Evolutionary conservation across 495 filamentous ascomycete species (phyloP).

Genomic region (Penicillium goetzii): DNA sequence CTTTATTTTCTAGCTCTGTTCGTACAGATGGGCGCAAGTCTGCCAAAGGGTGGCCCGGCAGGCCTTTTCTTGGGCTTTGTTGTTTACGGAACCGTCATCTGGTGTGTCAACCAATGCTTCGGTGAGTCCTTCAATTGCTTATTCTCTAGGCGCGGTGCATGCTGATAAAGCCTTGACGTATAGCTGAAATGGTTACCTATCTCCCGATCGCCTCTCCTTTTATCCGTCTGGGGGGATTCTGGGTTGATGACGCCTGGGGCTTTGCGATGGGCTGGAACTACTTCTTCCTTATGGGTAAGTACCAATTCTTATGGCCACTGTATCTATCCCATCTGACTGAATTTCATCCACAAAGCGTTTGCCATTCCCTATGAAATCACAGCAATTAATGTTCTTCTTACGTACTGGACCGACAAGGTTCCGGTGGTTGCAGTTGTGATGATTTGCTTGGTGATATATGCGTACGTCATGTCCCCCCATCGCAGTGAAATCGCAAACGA

Average conservation of each 20-base stretch:
- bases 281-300: slow-evolving; percentile 47
- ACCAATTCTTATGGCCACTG: background rate
- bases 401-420: slow-evolving; percentile 67
- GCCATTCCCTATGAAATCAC: slow-evolving; percentile 73
- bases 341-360: slow-evolving; percentile 41
- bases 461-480: slow-evolving; percentile 20
- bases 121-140: slow-evolving; percentile 45
- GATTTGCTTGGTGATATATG: slow-evolving; percentile 54
- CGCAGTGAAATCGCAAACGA: background rate
- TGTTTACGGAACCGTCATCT: slow-evolving; percentile 35
- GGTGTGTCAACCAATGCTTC: slow-evolving; percentile 50
- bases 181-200: slow-evolving; percentile 80
- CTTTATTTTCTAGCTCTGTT: slow-evolving; percentile 55
- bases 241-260: slow-evolving; percentile 67
- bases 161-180: slow-evolving; percentile 29
- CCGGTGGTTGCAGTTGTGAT: slow-evolving; percentile 61
- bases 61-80: slow-evolving; percentile 75
- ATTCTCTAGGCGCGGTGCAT: background rate
- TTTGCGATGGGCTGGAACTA: slow-evolving; percentile 69
- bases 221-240: slow-evolving; percentile 81
- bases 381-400: slow-evolving; percentile 68
- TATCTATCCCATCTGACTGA: background rate
- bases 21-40: slow-evolving; percentile 68
- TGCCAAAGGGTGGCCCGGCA: slow-evolving; percentile 72
- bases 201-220: slow-evolving; percentile 77